Base-by-base conservation (phyloP, 2,329 filamentous ascomycete species). In the Metarhizium rileyi region DNA sequence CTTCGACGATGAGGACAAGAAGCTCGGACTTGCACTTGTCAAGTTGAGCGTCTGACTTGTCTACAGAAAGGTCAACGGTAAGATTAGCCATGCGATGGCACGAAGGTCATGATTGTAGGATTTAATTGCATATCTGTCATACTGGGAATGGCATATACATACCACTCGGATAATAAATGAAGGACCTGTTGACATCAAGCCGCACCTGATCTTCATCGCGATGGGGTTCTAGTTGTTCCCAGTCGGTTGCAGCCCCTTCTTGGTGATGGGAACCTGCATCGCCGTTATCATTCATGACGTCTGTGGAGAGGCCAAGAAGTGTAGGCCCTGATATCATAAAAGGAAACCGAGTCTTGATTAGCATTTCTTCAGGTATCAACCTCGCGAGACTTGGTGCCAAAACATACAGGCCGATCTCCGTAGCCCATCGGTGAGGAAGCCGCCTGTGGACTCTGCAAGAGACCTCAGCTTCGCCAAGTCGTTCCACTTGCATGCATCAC, bases 81-180 rank as follows among this genome's bases (percentile, higher is more conserved):
- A 38, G 35, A 38, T 38, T 6, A 10, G n/a, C 18, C 16, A 38
- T 6, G 5, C 9, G 16, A 20, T 20, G 35, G 35, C 5, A 38
- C 4, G 6, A 20, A n/a, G 40, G n/a, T 36, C 4, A 14, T 9
- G 14, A 28, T 20, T 3, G 3, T 20, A 27, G n/a, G 25, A 10
- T 18, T 45, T 26, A 50, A 20, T 46, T 35, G 4, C 18, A 12
- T 7, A 14, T 30, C 12, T 18, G 12, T n/a, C 3, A 41, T n/a
- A 26, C 12, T 33, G 9, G 18, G 18, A 33, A 38, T 6, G 42
- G 28, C 38, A 42, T 7, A 25, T 14, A 49, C 56, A 42, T 74
- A 93, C 90, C 80, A 54, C 80, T 77, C 12, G 93, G 93, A 65
- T 98, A 98, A 70, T 96, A 94, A 53, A 97, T 86, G 68, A 98